Conservation (phyloP, 805 yeast genomes). For the Torulaspora delbrueckii region DNA sequence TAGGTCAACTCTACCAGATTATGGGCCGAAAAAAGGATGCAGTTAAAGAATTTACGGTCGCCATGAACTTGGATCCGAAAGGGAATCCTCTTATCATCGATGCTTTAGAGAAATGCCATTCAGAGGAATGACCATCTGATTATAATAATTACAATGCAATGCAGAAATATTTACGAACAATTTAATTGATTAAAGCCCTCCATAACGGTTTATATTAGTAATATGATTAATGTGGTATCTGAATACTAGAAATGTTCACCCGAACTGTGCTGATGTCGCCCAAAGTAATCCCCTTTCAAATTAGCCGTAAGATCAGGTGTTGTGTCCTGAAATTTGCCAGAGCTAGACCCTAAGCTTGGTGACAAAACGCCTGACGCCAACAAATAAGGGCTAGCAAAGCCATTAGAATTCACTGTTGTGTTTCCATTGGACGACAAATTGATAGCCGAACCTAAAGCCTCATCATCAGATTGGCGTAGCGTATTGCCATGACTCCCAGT, state of each 20-base stretch:
- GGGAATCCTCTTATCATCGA: slow-evolving; percentile 82
- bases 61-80: slow-evolving; percentile 87
- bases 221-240: not conserved
- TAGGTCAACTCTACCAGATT: slow-evolving; percentile 81
- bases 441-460: slow-evolving; percentile 11
- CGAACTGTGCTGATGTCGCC: not conserved
- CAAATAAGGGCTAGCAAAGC: slow-evolving; percentile 65
- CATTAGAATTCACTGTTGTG: slow-evolving; percentile 35
- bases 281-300: slow-evolving; percentile 6
- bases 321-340: slow-evolving; percentile 9
- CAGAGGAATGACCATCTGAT: slow-evolving; percentile 20
- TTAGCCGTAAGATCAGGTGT: slow-evolving; percentile 3
- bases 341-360: slow-evolving; percentile 37
- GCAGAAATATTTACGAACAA: slow-evolving; percentile 6
- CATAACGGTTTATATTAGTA: not conserved
- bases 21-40: slow-evolving; percentile 73
- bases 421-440: slow-evolving; percentile 17
- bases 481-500: slow-evolving; percentile 6
- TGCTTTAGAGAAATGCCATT: slow-evolving; percentile 58
- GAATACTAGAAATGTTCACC: slow-evolving; percentile 2
- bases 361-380: slow-evolving; percentile 59
- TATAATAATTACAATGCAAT: slow-evolving; percentile 8
- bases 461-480: slow-evolving; percentile 23
- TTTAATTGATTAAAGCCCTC: not conserved
- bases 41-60: slow-evolving; percentile 77